Evolutionary conservation across 306 rosid genomes (phyloP).

Genomic region (Medicago ruthenica): DNA sequence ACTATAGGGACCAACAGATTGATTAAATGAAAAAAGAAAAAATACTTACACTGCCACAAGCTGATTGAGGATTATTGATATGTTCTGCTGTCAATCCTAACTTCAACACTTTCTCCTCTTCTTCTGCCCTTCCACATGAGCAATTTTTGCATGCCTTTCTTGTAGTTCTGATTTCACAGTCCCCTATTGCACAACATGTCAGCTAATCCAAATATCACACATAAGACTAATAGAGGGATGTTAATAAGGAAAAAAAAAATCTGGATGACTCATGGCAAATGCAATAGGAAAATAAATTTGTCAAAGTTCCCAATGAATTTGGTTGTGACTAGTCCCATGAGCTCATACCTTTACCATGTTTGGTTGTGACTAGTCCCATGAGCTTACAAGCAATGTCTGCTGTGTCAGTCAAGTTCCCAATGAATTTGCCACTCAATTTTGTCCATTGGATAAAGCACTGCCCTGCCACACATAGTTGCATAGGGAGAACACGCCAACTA

Average conservation of each 20-base stretch:
- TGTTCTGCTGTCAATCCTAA: slow-evolving; percentile 73
- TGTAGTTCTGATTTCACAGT: slow-evolving; percentile 83
- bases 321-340: too few species aligned
- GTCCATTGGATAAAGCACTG: too few species aligned
- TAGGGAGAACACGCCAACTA: too few species aligned
- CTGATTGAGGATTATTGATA: slow-evolving; percentile 80
- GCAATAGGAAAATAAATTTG: slow-evolving; percentile 15
- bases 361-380: too few species aligned
- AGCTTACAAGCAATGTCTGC: too few species aligned
- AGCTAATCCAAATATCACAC: slow-evolving; percentile 12
- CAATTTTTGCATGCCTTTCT: slow-evolving; percentile 97
- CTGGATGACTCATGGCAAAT: background rate
- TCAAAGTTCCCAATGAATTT: too few species aligned
- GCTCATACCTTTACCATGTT: too few species aligned
- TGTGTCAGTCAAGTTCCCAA: too few species aligned
- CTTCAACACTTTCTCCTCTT: slow-evolving; percentile 81
- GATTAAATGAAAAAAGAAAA: background rate
- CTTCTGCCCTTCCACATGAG: slow-evolving; percentile 93
- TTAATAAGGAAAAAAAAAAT: slow-evolving; percentile 4
- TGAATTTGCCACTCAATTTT: too few species aligned
- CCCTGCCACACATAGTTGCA: too few species aligned
- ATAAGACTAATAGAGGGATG: slow-evolving; percentile 20
- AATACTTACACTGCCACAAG: slow-evolving; percentile 85
- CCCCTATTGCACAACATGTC: slow-evolving; percentile 58
- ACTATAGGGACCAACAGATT: background rate